phyloP scores from a whole-genome alignment of 2,329 filamentous ascomycete species.

The Trichoderma sp. region DNA sequence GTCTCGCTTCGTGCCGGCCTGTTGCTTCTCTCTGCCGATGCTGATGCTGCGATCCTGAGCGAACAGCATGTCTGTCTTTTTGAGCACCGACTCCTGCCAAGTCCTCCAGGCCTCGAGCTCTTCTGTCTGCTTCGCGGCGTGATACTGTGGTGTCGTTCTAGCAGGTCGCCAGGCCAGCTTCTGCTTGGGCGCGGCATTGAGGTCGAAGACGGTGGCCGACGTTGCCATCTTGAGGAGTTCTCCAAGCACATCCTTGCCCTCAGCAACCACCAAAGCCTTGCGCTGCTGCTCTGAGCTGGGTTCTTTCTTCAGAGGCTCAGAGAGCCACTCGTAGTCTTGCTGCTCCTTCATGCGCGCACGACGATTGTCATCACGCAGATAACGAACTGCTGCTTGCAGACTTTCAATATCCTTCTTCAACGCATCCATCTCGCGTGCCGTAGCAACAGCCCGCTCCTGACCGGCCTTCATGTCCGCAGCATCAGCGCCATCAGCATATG shows the following conservation, averaged over 20 bases:
- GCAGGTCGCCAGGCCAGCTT: slow-evolving; percentile 67
- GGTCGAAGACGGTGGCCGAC: slow-evolving; percentile 58
- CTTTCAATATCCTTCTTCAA: slow-evolving; percentile 68
- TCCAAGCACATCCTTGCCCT: slow-evolving; percentile 64
- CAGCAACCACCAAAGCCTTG: slow-evolving; percentile 54
- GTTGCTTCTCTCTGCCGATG: slow-evolving; percentile 32
- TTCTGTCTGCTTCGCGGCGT: slow-evolving; percentile 65
- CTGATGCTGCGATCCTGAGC: slow-evolving; percentile 27
- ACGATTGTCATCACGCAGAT: slow-evolving; percentile 67
- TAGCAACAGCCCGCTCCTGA: slow-evolving; percentile 68
- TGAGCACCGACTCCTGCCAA: slow-evolving; percentile 58
- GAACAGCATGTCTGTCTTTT: slow-evolving; percentile 50
- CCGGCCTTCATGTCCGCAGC: slow-evolving; percentile 56
- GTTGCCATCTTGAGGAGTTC: slow-evolving; percentile 65
- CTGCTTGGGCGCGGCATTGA: slow-evolving; percentile 58
- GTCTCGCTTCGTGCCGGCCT: slow-evolving; percentile 31
- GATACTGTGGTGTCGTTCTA: slow-evolving; percentile 64
- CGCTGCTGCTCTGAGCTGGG: slow-evolving; percentile 50
- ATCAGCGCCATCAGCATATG: slow-evolving; percentile 55
- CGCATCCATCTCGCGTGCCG: slow-evolving; percentile 70
- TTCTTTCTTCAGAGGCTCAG: slow-evolving; percentile 58
- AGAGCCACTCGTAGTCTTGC: slow-evolving; percentile 58
- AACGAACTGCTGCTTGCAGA: slow-evolving; percentile 66
- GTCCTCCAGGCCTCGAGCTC: slow-evolving; percentile 63
- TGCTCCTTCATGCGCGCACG: slow-evolving; percentile 61